phyloP scores from a whole-genome alignment of 2,329 filamentous ascomycete genomes.

The Rachicladosporium sp. region DNA sequence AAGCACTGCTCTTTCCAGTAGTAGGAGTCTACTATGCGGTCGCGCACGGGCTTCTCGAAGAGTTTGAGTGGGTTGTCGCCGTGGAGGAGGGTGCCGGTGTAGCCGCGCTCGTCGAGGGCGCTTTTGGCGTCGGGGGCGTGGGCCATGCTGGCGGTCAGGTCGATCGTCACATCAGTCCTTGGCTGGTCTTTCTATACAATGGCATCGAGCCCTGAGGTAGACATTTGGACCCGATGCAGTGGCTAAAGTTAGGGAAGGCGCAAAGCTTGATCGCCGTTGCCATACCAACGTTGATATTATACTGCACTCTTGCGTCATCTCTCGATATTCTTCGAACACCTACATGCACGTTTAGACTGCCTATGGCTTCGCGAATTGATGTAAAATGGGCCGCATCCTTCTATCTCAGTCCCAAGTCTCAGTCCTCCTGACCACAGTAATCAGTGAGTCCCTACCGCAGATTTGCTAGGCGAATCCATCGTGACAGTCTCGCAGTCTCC shows the following conservation, averaged over 20 bases:
- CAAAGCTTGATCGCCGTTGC: no score
- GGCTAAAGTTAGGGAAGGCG: no score
- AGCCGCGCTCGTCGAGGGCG: constrained; percentile 83
- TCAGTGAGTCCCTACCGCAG: constrained; percentile 20
- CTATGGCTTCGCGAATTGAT: no score
- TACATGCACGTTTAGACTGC: no score
- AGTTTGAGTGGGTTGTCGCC: constrained; percentile 91
- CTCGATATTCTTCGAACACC: no score
- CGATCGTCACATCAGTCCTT: no score
- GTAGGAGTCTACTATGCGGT: constrained; percentile 88
- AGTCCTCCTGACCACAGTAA: constrained; percentile 48
- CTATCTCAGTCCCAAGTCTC: constrained; percentile 61
- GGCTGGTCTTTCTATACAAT: no score
- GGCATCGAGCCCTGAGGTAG: neutral
- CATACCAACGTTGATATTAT: no score
- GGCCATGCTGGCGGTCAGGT: constrained; percentile 31
- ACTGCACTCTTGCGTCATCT: no score
- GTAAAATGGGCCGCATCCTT: constrained; percentile 31
- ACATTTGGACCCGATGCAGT: no score
- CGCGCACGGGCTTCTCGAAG: constrained; percentile 88
- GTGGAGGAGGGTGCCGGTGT: constrained; percentile 62
- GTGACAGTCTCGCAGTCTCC: constrained; percentile 25
- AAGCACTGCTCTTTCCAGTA: constrained; percentile 99
- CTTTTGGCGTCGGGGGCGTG: constrained; percentile 66
- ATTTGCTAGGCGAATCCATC: no score